Percentiles rank a stretch among this genome's conserved stretches.
Conservation (phyloP, 805 yeast genomes). For the Metschnikowia continentalis region DNA sequence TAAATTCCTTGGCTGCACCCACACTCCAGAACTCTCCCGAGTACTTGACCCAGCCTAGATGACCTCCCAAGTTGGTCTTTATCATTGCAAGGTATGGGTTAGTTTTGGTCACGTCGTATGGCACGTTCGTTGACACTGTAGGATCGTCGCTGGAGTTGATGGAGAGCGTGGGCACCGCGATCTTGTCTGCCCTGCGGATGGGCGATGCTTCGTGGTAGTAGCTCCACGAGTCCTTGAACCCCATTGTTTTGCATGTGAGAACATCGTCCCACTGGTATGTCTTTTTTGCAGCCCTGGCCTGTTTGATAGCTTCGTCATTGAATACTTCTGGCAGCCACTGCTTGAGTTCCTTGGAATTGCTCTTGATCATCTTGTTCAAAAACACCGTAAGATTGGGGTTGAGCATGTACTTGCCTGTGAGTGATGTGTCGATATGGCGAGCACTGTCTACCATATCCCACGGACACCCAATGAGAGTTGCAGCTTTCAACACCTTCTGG, state of each 20-base stretch:
- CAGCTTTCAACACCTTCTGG: conserved; percentile 42
- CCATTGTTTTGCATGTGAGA: conserved; percentile 63
- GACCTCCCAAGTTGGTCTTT: conserved; percentile 72
- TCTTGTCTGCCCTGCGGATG: conserved; percentile 42
- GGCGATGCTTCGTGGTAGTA: conserved; percentile 67
- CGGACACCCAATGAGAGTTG: conserved; percentile 58
- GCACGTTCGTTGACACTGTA: conserved; percentile 55
- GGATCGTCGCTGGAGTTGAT: conserved; percentile 76
- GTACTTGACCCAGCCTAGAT: conserved; percentile 69
- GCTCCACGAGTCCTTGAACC: conserved; percentile 57
- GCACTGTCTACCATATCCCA: conserved; percentile 66
- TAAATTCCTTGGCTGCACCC: conserved; percentile 33
- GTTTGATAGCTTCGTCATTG: conserved; percentile 40
- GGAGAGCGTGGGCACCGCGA: conserved; percentile 61
- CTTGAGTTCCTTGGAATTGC: conserved; percentile 32
- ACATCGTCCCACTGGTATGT: conserved; percentile 59
- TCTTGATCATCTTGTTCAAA: conserved; percentile 29
- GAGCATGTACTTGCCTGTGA: conserved; percentile 33
- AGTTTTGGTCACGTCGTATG: conserved; percentile 41
- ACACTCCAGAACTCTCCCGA: conserved; percentile 62
- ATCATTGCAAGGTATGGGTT: conserved; percentile 61
- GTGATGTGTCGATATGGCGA: conserved; percentile 35
- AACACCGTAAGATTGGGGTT: conserved; percentile 31
- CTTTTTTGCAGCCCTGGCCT: conserved; percentile 37
- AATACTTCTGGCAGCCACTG: conserved; percentile 25